These are phyloP conservation scores for Elongisporangium prolatum DNA, from an alignment of 352 stramenopile species.

Conservation along the genomic window DNA sequence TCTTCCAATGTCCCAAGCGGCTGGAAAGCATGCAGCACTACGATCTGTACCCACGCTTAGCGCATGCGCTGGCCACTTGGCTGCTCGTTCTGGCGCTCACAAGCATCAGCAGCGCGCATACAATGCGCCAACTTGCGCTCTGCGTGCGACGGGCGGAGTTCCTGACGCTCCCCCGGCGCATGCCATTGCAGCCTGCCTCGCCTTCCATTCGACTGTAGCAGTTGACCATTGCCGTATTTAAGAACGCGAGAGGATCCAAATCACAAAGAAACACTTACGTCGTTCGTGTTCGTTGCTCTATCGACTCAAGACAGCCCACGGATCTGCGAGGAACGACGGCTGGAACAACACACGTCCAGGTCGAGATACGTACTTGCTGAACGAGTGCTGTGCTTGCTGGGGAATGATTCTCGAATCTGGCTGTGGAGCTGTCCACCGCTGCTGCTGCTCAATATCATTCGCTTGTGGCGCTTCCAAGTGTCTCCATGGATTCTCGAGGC, in stretches of 20 bases:
- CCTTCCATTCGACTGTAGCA: slow-evolving; percentile 16
- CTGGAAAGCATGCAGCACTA: too few relatives aligned
- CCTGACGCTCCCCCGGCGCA: slow-evolving; percentile 29
- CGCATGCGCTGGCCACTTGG: too few relatives aligned
- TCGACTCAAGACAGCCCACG: slow-evolving; percentile 21
- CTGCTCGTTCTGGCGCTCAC: too few relatives aligned
- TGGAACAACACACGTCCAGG: slow-evolving; percentile 61
- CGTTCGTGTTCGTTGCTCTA: background rate
- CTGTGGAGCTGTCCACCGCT: slow-evolving; percentile 11
- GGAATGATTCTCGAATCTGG: background rate
- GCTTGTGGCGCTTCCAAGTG: slow-evolving; percentile 16
- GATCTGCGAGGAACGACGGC: slow-evolving; percentile 63
- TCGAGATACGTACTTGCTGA: slow-evolving; percentile 6
- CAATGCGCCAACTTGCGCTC: slow-evolving; percentile 28
- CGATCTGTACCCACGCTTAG: too few relatives aligned
- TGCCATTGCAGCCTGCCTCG: slow-evolving; percentile 16
- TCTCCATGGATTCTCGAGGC: slow-evolving; percentile 62
- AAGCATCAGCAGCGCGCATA: too few relatives aligned
- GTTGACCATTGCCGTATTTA: slow-evolving; percentile 6
- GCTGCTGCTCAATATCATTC: background rate
- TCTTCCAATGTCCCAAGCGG: too few relatives aligned
- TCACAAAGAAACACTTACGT: background rate
- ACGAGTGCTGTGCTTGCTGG: background rate
- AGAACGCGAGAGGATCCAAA: background rate
- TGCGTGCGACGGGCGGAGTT: slow-evolving; percentile 30